Conservation (phyloP, 2,329 filamentous ascomycete genomes). For the Fusarium decemcellulare region DNA sequence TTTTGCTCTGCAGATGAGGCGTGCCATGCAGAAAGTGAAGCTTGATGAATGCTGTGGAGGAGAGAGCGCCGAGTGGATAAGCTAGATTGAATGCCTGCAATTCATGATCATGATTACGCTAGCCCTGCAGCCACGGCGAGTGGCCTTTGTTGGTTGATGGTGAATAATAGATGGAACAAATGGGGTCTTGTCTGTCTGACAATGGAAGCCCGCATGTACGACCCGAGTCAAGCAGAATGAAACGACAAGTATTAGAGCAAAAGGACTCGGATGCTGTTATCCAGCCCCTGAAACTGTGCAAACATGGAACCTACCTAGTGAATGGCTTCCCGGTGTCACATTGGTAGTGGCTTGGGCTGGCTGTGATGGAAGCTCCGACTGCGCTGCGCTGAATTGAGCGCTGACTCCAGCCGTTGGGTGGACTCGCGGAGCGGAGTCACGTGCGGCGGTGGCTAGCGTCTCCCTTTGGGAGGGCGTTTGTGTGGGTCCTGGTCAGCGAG, state of each 20-base stretch:
- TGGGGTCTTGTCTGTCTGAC: background rate
- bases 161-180: background rate
- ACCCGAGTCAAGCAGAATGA: background rate
- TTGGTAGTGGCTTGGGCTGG: background rate
- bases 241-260: background rate
- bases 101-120: constrained; percentile 33
- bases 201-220: background rate
- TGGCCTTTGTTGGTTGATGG: constrained; percentile 13
- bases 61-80: too few relatives aligned
- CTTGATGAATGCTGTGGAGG: background rate
- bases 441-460: constrained; percentile 50
- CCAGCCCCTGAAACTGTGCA: background rate
- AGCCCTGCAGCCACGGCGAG: constrained; percentile 30
- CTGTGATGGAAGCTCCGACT: background rate
- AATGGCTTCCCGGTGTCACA: background rate
- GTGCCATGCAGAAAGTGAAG: background rate
- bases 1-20: constrained; percentile 7
- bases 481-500: constrained; percentile 45
- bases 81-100: background rate
- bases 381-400: background rate
- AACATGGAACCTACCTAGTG: background rate
- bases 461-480: constrained; percentile 47
- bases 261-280: background rate
- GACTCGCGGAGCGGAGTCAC: constrained; percentile 44
- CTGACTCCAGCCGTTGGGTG: constrained; percentile 3